Base-by-base conservation (phyloP, 345 rosid genomes). In the Moricandia arvensis region DNA sequence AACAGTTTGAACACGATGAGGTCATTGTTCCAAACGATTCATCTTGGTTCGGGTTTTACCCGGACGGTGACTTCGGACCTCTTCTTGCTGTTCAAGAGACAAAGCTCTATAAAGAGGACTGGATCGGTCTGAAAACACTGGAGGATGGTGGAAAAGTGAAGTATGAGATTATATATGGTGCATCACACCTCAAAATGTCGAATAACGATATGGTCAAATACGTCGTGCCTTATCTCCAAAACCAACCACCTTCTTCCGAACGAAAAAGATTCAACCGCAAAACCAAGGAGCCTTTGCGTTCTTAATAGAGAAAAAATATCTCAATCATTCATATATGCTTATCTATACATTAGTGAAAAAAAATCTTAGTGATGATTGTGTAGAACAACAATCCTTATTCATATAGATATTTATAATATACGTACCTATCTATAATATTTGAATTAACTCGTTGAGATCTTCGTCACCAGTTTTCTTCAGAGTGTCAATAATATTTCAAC, bases 1-100 rank as follows among this genome's bases (percentile, higher is more conserved):
- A 21, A 85, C 87, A 95, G 99, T 89, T 84, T 58, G 73, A 90
- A 75, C 66, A 85, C 2, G 97, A 92, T 79, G 84, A 35, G 0
- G 88, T 95, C 69, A 77, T 95, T 84, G 85, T 89, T 75, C 97
- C 99, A 2, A 88, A 73, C 80, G 96, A 92, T 75, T 90, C 96
- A 10, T 76, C 97, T 51, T 95, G 91, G 99, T 92, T 95, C 4
- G 93, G 97, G 57, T 92, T 85, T 80, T 90, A 89, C 68, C 87
- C 91, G 0, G 87, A 95, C 30, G 97, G 96, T 4, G 86, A 82
- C 8, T 87, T 85, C 85, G 38, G 79, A 49, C 88, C 91, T 7
- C 74, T 90, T 74, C 27, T 82, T 70, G 70, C 84, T 59, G 86
- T 82, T 60, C 73, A 85, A 73, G 65, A 88, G 92, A 90, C 59